Conservation (phyloP, 306 rosid genomes). For the Cicer yamashitae region DNA sequence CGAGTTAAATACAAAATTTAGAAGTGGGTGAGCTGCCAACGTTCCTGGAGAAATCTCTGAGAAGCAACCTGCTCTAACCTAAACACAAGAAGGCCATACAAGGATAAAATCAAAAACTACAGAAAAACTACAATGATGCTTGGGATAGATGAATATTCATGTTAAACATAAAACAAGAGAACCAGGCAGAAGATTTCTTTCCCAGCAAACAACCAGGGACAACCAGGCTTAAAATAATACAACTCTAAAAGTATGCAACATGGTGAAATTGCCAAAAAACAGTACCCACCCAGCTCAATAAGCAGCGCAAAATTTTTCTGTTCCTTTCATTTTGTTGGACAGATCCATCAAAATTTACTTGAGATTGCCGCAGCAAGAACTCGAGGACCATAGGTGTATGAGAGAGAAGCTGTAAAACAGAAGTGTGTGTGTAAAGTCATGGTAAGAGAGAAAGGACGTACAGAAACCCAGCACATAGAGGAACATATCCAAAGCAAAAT, state of each 20-base stretch:
- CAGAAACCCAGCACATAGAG: slow-evolving; percentile 11
- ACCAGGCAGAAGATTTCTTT: slow-evolving; percentile 33
- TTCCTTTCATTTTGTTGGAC: slow-evolving; percentile 74
- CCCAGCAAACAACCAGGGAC: slow-evolving; percentile 34
- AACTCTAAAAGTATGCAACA: slow-evolving; percentile 25
- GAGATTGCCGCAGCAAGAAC: slow-evolving; percentile 83
- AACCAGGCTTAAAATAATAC: slow-evolving; percentile 7
- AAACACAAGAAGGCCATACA: slow-evolving; percentile 45
- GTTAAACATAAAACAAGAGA: slow-evolving; percentile 26
- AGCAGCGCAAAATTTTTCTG: slow-evolving; percentile 90
- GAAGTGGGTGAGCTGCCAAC: slow-evolving; percentile 84
- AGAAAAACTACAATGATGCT: slow-evolving; percentile 32
- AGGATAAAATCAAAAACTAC: slow-evolving; percentile 28
- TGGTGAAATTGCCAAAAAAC: slow-evolving; percentile 23
- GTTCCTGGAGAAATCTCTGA: slow-evolving; percentile 82
- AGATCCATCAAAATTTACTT: slow-evolving; percentile 65
- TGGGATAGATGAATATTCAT: slow-evolving; percentile 12
- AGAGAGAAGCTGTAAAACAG: slow-evolving; percentile 73
- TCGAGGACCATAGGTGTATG: slow-evolving; percentile 85
- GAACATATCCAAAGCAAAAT: slow-evolving; percentile 43
- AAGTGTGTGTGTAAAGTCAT: slow-evolving; percentile 26
- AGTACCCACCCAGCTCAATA: slow-evolving; percentile 88
- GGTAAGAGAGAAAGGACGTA: slow-evolving; percentile 20
- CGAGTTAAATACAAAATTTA: slow-evolving; percentile 81
- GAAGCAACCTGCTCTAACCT: slow-evolving; percentile 98